phyloP scores from a whole-genome alignment of 805 yeast genomes.

The Ascoidea asiatica region DNA sequence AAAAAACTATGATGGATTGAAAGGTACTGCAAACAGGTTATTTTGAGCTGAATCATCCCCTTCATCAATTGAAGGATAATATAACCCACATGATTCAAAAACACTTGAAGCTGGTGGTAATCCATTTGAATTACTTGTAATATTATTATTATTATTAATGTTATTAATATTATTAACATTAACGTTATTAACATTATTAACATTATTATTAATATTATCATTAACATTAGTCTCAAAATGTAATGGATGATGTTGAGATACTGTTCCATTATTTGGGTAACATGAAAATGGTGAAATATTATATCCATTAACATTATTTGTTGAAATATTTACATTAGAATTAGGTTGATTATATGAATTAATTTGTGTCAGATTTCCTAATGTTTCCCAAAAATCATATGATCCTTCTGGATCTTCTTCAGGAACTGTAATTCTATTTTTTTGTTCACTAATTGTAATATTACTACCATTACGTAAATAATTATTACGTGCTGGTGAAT shows the following conservation, averaged over 20 bases:
- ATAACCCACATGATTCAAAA: not conserved
- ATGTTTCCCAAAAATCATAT: conserved; percentile 58
- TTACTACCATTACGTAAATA: too few relatives aligned
- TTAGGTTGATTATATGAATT: conserved; percentile 14
- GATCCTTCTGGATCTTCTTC: conserved; percentile 45
- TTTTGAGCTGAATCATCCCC: not conserved
- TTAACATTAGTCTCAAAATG: conserved; percentile 21
- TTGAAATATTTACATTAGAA: conserved; percentile 1
- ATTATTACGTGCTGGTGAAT: conserved; percentile 7
- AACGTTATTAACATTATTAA: not conserved
- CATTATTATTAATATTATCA: not conserved
- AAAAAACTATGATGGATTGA: conserved; percentile 2
- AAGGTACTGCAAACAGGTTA: not conserved
- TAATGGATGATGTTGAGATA: conserved; percentile 41
- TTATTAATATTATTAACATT: too few relatives aligned
- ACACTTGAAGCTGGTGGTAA: too few relatives aligned
- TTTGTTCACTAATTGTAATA: too few relatives aligned
- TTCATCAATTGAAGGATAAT: not conserved
- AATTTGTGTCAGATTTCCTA: conserved; percentile 39
- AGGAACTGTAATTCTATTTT: conserved; percentile 10
- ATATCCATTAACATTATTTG: conserved; percentile 3
- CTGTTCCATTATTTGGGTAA: conserved; percentile 19
- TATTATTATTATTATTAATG: too few relatives aligned
- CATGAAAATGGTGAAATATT: conserved; percentile 1
- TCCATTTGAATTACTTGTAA: too few relatives aligned